A percentile compares a stretch with the other conserved stretches of the same genome.
These are phyloP conservation scores for Yarrowia sp. DNA, from an alignment of 805 yeast species.

Conservation along the genomic window DNA sequence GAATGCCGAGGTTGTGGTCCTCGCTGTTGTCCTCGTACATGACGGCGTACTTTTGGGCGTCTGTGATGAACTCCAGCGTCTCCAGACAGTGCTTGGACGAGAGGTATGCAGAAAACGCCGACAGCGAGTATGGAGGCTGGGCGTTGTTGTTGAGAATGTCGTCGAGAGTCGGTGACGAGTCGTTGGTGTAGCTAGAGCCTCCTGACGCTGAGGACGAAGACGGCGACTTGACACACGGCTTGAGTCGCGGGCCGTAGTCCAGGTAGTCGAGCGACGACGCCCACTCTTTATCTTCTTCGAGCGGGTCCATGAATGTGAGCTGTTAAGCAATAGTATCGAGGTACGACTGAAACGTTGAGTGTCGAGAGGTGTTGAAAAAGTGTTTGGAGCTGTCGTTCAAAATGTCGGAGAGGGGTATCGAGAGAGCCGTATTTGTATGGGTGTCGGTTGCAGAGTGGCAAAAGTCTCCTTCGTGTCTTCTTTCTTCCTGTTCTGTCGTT, in stretches of 20 bases:
- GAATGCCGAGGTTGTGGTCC: constrained; percentile 22
- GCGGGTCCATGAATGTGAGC: constrained; percentile 3
- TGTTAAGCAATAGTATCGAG: too few species aligned
- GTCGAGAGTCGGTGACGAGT: constrained; percentile 45
- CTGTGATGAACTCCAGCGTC: constrained; percentile 48
- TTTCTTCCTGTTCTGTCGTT: too few species aligned
- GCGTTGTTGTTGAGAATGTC: constrained; percentile 46
- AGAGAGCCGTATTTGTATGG: too few species aligned
- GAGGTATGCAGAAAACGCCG: constrained; percentile 46
- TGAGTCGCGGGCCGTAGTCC: constrained; percentile 32
- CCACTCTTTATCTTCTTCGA: constrained; percentile 31
- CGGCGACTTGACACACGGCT: constrained; percentile 26
- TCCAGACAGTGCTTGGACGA: constrained; percentile 49
- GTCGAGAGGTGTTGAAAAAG: too few species aligned
- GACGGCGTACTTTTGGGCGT: constrained; percentile 45
- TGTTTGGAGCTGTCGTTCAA: too few species aligned
- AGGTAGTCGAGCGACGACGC: constrained; percentile 33
- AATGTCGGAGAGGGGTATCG: too few species aligned
- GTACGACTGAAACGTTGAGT: too few species aligned
- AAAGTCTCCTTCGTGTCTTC: too few species aligned
- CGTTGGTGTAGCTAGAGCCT: constrained; percentile 13
- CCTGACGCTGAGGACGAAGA: constrained; percentile 20
- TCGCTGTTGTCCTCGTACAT: constrained; percentile 14
- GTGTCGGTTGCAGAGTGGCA: neutral
- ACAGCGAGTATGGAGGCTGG: constrained; percentile 46